phyloP scores from a whole-genome alignment of 2,329 filamentous ascomycete species.

The Ilyonectria robusta region DNA sequence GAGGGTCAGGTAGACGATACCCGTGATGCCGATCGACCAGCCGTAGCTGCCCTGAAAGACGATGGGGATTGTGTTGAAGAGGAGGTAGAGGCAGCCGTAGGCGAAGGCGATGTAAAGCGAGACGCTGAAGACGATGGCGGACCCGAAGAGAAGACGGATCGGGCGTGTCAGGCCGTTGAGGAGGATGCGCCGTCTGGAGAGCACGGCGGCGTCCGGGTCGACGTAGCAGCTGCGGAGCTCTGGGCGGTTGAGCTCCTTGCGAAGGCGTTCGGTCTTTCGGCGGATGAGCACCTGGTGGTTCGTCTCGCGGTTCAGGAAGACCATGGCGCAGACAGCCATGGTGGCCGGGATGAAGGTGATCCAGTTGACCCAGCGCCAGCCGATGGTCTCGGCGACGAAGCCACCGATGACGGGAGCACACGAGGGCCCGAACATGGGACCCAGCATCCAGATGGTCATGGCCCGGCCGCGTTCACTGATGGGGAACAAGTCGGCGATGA shows the following conservation, averaged over 20 bases:
- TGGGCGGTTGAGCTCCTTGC: constrained; percentile 60
- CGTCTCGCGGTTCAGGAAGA: constrained; percentile 56
- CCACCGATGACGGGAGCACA: constrained; percentile 64
- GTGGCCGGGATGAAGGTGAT: constrained; percentile 63
- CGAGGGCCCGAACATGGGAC: constrained; percentile 71
- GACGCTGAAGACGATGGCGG: constrained; percentile 62
- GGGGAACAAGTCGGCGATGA: constrained; percentile 69
- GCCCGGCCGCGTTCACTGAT: constrained; percentile 62
- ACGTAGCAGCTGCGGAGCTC: constrained; percentile 63
- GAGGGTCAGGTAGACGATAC: constrained; percentile 64
- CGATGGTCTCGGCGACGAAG: constrained; percentile 63
- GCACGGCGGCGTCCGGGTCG: constrained; percentile 42
- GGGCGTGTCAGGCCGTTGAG: constrained; percentile 68
- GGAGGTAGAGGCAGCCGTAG: constrained; percentile 67
- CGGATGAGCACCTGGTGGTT: constrained; percentile 63
- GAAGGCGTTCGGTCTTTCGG: constrained; percentile 62
- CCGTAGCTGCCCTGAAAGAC: constrained; percentile 64
- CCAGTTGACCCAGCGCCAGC: constrained; percentile 69
- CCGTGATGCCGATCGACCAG: constrained; percentile 62
- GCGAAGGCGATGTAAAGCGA: constrained; percentile 66
- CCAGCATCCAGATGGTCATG: constrained; percentile 66
- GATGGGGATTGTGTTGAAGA: constrained; percentile 68
- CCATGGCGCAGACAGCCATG: constrained; percentile 43
- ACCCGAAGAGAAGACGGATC: constrained; percentile 64
- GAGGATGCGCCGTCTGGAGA: constrained; percentile 43